Conservation (phyloP, 768 basidiomycete genomes). For the Austroboletus eburneus region DNA sequence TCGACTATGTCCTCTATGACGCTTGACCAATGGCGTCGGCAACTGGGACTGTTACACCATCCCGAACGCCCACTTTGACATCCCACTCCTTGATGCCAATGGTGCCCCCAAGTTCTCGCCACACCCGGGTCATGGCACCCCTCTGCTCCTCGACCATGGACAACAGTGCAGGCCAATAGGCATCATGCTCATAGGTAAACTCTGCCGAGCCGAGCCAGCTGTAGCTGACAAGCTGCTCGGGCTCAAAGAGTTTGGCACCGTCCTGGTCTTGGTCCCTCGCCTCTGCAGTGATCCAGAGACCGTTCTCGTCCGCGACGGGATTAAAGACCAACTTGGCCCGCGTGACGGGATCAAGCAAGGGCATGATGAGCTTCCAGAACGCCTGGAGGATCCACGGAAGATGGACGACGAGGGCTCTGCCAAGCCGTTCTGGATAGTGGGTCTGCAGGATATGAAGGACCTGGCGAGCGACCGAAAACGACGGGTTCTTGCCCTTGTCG, state of each 20-base stretch:
- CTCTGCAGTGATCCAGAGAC: constrained; percentile 26
- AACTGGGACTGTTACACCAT: constrained; percentile 3
- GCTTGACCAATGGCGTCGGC: constrained; percentile 5
- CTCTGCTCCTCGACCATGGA: constrained; percentile 49
- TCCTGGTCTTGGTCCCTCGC: constrained; percentile 15
- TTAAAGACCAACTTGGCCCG: constrained; percentile 74
- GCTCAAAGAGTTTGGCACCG: constrained; percentile 46
- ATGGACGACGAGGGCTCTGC: constrained; percentile 67
- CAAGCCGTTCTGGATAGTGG: constrained; percentile 87
- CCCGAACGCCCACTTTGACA: constrained; percentile 45
- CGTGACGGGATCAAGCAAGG: constrained; percentile 82
- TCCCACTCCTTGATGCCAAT: constrained; percentile 80
- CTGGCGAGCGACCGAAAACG: constrained; percentile 34
- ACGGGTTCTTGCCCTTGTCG: constrained; percentile 60
- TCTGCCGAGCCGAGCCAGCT: constrained; percentile 65
- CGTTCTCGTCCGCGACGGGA: constrained; percentile 35
- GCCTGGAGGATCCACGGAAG: constrained; percentile 74
- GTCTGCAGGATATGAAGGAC: constrained; percentile 67
- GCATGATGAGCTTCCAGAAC: constrained; percentile 74
- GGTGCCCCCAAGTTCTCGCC: constrained; percentile 63
- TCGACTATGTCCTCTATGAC: constrained; percentile 4
- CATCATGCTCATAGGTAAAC: constrained; percentile 70
- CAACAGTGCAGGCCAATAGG: constrained; percentile 70
- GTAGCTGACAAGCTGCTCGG: constrained; percentile 65
- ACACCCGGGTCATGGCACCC: constrained; percentile 49